Evolutionary conservation across 2,329 filamentous ascomycete genomes (phyloP), one percentile per base, ranked within the genome.

Genomic region (Cladosporium sp.): DNA sequence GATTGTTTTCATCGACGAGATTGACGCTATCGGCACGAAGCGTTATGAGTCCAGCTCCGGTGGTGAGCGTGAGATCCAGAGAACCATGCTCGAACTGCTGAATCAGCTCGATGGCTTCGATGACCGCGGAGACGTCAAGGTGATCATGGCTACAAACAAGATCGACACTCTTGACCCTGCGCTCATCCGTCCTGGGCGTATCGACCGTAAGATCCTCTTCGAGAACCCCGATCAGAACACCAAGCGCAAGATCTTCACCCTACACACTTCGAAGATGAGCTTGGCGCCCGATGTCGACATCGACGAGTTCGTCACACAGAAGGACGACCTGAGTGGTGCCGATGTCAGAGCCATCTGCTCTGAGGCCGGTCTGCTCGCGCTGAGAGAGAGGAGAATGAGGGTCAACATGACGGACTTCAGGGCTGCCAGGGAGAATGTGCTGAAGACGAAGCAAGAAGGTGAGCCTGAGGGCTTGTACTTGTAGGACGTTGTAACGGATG

Each of bases 101-200:
- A 99, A 99, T 81, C 95, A 99, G 82, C 89, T 99, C 10, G 95
- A 99, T 78, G 95, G 95, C 74, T 99, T 99, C 81, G 95, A 99
- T 77, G 96, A 99, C 79, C 91, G 95, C 67, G 96, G 95, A 72
- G 95, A 99, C 77, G 94, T 99, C 80, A 99, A 99, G 84, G 95
- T 99, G 68, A 94, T 99, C 79, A 98, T 99, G 93, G 96, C 95
- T 14, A 99, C 95, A 71, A 99, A 99, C 88, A 99, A 99, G 87
- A 99, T 99, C 72, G 96, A 99, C 72, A 96, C 92, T 4, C 85
- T 99, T 31, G 96, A 99, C 76, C 95, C 95, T 64, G 95, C 95
- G 21, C 85, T 99, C 72, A 99, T 99, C 76, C 90, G 95, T 71
- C 95, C 95, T 53, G 95, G 95, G 69, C 93, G 95, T 85, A 99